Conservation (phyloP, 2,329 filamentous ascomycete genomes). For the Talaromyces sp. region DNA sequence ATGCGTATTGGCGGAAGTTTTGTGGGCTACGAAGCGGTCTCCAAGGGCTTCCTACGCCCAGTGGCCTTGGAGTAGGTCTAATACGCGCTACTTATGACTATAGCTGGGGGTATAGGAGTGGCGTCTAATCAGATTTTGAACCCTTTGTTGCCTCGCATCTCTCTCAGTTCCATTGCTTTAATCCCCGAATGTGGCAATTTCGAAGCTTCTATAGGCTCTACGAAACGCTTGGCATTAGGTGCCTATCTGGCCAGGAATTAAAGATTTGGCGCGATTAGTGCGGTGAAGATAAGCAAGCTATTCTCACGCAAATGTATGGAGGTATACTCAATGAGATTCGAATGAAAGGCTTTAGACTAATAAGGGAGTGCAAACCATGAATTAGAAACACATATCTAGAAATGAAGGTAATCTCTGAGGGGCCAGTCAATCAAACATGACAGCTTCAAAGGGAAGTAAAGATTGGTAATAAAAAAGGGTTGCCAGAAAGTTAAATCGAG, state of each 20-base stretch:
- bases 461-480: slow-evolving; percentile 3
- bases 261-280: background rate
- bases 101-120: background rate
- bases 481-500: slow-evolving; percentile 9
- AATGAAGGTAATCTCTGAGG: slow-evolving; percentile 9
- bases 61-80: background rate
- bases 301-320: background rate
- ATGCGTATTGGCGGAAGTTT: background rate
- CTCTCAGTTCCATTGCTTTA: background rate
- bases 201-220: background rate
- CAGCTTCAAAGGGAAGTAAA: slow-evolving; percentile 3
- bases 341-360: background rate
- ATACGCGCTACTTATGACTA: background rate
- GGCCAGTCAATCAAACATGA: slow-evolving; percentile 2
- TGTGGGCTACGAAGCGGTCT: background rate
- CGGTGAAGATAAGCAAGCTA: background rate
- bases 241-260: background rate
- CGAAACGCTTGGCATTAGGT: background rate
- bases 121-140: slow-evolving; percentile 1
- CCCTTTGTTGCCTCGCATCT: background rate
- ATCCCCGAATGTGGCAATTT: background rate
- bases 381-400: slow-evolving; percentile 8
- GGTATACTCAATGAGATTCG: background rate
- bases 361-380: slow-evolving; percentile 4
- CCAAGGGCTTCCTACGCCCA: background rate